phyloP scores from a whole-genome alignment of 2,329 filamentous ascomycete species.

The Allantophomopsis lycopodina region DNA sequence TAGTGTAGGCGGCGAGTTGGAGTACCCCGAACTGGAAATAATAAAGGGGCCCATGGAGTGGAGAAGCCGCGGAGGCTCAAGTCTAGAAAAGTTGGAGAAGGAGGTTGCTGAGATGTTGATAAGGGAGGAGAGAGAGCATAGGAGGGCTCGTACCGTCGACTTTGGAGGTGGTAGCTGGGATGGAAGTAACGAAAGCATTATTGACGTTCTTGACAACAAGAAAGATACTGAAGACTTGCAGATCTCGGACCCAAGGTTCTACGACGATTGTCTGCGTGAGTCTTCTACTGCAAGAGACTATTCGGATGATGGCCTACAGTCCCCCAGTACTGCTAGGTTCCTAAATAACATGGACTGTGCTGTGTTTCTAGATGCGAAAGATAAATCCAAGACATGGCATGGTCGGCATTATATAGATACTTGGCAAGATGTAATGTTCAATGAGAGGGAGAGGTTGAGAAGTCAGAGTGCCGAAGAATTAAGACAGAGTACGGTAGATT shows the following conservation, averaged over 20 bases:
- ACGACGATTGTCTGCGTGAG: slow-evolving; percentile 11
- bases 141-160: background rate
- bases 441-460: no score
- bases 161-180: slow-evolving; percentile 3
- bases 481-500: slow-evolving; percentile 12
- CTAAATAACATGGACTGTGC: background rate
- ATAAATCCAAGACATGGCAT: slow-evolving; percentile 14
- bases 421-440: slow-evolving; percentile 1
- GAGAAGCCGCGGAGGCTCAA: slow-evolving; percentile 1
- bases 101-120: slow-evolving; percentile 1
- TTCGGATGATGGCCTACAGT: background rate
- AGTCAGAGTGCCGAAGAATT: slow-evolving; percentile 1
- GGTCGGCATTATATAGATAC: slow-evolving; percentile 10
- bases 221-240: slow-evolving; percentile 3
- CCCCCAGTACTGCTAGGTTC: background rate
- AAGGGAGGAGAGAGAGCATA: slow-evolving; percentile 1
- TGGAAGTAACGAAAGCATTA: background rate
- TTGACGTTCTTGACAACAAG: background rate
- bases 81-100: slow-evolving; percentile 1
- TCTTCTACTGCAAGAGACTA: background rate
- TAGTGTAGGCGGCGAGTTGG: slow-evolving; percentile 8
- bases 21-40: slow-evolving; percentile 16
- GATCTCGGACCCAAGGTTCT: slow-evolving; percentile 14
- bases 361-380: background rate
- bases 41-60: slow-evolving; percentile 3